Percentiles rank a stretch among this genome's conserved stretches.
These are phyloP conservation scores for Mycosphaerella arachidis DNA, from an alignment of 2,329 filamentous ascomycete species.

Conservation along the genomic window DNA sequence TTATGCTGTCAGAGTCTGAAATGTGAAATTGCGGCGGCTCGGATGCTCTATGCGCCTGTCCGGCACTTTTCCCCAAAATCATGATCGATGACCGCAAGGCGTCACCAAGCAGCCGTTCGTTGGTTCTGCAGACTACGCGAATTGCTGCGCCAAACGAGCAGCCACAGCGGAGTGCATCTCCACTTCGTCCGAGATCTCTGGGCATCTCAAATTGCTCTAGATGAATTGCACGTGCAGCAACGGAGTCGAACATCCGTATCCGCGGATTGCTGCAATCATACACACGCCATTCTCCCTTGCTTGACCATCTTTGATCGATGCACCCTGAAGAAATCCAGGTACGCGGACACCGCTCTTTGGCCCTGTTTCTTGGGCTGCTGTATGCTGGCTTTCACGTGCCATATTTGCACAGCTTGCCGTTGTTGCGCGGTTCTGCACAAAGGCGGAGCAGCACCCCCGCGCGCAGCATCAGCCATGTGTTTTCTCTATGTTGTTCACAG, in stretches of 20 bases:
- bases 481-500: neutral
- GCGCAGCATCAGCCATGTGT: neutral
- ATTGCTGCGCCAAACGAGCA: neutral
- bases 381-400: neutral
- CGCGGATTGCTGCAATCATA: slow-evolving; percentile 1
- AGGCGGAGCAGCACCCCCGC: neutral
- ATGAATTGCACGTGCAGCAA: slow-evolving; percentile 1
- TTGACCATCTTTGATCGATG: neutral
- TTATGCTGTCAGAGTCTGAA: neutral
- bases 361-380: neutral
- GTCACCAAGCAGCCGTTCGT: neutral
- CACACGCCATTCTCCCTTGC: neutral
- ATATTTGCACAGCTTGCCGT: neutral
- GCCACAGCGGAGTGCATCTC: neutral
- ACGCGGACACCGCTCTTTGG: neutral
- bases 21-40: neutral
- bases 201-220: neutral
- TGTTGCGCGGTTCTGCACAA: neutral
- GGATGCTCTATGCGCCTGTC: neutral
- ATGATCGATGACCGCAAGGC: neutral
- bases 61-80: neutral
- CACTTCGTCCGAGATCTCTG: neutral
- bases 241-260: neutral
- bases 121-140: neutral
- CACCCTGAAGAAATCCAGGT: neutral